phyloP scores from a whole-genome alignment of 257 asterid species.

The Scutellaria galericulata region DNA sequence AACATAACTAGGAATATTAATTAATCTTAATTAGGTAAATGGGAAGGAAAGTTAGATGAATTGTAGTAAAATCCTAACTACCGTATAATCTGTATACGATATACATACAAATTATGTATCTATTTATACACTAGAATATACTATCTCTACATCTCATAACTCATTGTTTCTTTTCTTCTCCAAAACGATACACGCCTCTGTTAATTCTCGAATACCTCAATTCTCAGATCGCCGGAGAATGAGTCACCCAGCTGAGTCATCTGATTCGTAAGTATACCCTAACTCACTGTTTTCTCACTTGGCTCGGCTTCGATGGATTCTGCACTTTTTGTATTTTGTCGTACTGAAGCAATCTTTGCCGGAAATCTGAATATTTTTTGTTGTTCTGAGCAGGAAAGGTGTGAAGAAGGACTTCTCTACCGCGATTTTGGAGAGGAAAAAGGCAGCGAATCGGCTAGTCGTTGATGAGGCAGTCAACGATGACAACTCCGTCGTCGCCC shows the following conservation, averaged over 20 bases:
- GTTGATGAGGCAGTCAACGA: constrained; percentile 94
- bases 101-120: neutral
- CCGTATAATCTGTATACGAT: neutral
- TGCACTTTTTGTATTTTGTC: neutral
- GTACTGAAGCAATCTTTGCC: constrained; percentile 18
- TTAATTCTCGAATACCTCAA: neutral
- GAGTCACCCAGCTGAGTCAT: constrained; percentile 77
- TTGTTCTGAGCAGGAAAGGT: constrained; percentile 52
- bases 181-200: constrained; percentile 25
- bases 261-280: constrained; percentile 68
- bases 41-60: neutral
- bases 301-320: constrained; percentile 4
- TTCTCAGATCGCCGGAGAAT: constrained; percentile 54
- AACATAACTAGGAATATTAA: neutral
- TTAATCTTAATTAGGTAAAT: neutral
- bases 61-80: neutral
- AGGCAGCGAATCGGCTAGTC: constrained; percentile 77
- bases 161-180: constrained; percentile 12
- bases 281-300: neutral
- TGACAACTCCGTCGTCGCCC: constrained; percentile 80
- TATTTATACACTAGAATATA: neutral
- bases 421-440: constrained; percentile 88
- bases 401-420: constrained; percentile 81
- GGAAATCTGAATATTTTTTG: constrained; percentile 20
- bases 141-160: neutral